Evolutionary conservation across 768 basidiomycete genomes (phyloP), one percentile per base, ranked within the genome.

Genomic region (Lactarius hengduanensis): DNA sequence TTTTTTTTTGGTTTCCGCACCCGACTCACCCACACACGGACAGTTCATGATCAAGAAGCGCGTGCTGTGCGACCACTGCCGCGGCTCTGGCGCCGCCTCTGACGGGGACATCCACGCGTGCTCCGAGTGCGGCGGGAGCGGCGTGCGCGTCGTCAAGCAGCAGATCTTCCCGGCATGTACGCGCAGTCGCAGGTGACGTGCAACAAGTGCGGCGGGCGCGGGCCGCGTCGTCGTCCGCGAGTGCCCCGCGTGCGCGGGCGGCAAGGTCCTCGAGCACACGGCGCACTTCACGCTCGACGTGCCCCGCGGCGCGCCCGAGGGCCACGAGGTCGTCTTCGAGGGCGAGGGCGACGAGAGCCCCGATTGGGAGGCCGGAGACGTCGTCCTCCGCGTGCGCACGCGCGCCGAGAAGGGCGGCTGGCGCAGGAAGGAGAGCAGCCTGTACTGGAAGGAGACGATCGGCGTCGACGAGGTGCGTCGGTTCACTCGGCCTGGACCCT

Each of bases 91-190:
- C 28, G 97, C 97, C 0, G 91, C 94, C 1, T 91, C 93, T 0
- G 92, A 94, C 65, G 77, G 83, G 8, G 92, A 97, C 73, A 91
- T 97, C 57, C 91, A 94, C 72, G 83, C 85, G n/a, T 99, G 97
- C 74, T 75, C 84, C 3, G 84, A 84, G 13, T 99, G 97, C 74
- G 83, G 85, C 61, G 97, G 97, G 22, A 80, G 86, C 58, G 97
- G 97, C 43, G 83, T 96, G 61, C 90, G 91, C 73, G 76, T 97
- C 28, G 84, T 88, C 57, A 88, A 92, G 63, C 94, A 97, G 74
- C 97, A 96, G 77, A 92, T 99, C 67, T 96, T 96, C 82, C 95
- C 96, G 2, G 95, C 30, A 97, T 97, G 96, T 92, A 89, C 72
- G 91, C 93, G 0, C 92, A 96, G 76, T 87, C 87, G 15, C 93